phyloP scores from a whole-genome alignment of 2,329 filamentous ascomycete species.

The Camillea tinctor region DNA sequence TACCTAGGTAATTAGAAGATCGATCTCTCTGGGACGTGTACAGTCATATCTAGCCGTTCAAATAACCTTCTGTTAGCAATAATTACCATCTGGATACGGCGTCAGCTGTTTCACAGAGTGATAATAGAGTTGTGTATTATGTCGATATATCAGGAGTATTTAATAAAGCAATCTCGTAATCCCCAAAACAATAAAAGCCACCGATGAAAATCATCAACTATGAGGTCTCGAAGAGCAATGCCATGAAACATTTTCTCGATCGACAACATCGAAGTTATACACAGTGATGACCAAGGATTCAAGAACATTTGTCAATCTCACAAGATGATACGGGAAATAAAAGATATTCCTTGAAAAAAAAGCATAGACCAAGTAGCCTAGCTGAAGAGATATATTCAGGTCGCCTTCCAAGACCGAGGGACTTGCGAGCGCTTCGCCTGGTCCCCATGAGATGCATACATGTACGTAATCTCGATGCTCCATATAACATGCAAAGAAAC shows the following conservation, averaged over 20 bases:
- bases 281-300: background rate
- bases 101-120: no score
- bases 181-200: no score
- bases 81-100: no score
- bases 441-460: background rate
- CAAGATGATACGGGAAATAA: background rate
- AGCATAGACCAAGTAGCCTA: background rate
- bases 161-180: no score
- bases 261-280: background rate
- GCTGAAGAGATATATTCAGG: background rate
- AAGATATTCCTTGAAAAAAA: background rate
- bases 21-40: no score
- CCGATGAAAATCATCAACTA: no score
- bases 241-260: background rate
- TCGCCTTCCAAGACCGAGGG: background rate
- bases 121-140: no score
- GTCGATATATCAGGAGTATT: no score
- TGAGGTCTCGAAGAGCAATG: no score
- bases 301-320: background rate
- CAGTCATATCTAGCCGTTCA: no score
- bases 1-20: no score
- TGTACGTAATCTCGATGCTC: background rate
- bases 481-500: background rate
- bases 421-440: background rate
- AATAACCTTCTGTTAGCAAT: no score